Evolutionary conservation across 805 yeast species (phyloP).

Genomic region (Barnettozyma botsteinii): DNA sequence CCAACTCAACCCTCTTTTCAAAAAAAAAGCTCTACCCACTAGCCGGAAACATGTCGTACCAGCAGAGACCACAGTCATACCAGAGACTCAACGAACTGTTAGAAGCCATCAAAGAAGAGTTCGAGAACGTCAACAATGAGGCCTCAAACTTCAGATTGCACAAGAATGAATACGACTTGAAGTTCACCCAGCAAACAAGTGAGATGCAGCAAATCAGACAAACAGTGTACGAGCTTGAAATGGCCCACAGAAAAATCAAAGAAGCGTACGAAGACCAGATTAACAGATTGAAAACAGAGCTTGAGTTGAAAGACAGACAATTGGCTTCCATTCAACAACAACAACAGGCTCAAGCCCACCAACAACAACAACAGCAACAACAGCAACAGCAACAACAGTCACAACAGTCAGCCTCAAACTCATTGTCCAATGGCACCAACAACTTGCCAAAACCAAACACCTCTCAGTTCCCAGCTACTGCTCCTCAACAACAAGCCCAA

Average conservation of each 20-base stretch:
- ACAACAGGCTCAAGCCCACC: slow-evolving; percentile 31
- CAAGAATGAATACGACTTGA: slow-evolving; percentile 87
- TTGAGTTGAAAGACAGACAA: slow-evolving; percentile 73
- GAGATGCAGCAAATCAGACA: slow-evolving; percentile 93
- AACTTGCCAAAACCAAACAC: slow-evolving; percentile 21
- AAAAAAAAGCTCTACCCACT: no score
- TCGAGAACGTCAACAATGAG: slow-evolving; percentile 76
- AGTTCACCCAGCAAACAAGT: slow-evolving; percentile 83
- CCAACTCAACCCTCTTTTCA: no score
- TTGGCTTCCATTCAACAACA: slow-evolving; percentile 37
- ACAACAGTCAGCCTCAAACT: slow-evolving; percentile 18
- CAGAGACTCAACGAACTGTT: slow-evolving; percentile 65
- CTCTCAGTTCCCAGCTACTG: slow-evolving; percentile 13
- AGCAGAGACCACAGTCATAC: slow-evolving; percentile 26
- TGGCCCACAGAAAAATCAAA: slow-evolving; percentile 91
- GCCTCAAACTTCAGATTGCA: slow-evolving; percentile 82
- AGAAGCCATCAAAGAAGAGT: slow-evolving; percentile 90
- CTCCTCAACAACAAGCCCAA: slow-evolving; percentile 31
- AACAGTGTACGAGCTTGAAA: slow-evolving; percentile 88
- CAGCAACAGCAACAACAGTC: slow-evolving; percentile 11
- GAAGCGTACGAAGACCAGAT: slow-evolving; percentile 96
- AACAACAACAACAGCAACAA: slow-evolving; percentile 16
- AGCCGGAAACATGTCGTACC: slow-evolving; percentile 26
- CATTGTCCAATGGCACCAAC: slow-evolving; percentile 23
- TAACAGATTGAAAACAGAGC: slow-evolving; percentile 73